These are phyloP conservation scores for Xanthoconium purpureum DNA, from an alignment of 768 basidiomycete species.

Conservation along the genomic window DNA sequence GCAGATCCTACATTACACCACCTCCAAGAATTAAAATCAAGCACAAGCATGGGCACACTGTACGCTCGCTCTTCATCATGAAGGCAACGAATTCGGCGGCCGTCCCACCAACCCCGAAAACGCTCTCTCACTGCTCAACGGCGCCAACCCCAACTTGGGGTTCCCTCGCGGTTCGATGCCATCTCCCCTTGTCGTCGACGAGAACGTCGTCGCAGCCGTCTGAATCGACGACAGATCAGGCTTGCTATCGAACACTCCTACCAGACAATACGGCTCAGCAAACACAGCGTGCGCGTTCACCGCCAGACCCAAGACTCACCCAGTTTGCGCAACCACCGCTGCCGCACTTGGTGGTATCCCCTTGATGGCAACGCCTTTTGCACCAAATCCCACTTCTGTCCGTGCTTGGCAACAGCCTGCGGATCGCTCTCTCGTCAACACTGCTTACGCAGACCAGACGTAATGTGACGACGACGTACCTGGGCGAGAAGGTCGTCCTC, in stretches of 20 bases:
- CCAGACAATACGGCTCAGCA: not conserved
- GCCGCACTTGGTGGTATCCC: constrained; percentile 43
- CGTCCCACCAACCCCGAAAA: constrained; percentile 26
- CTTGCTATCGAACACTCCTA: constrained; percentile 38
- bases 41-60: constrained; percentile 15
- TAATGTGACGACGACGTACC: constrained; percentile 17
- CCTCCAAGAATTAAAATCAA: constrained; percentile 7
- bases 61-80: constrained; percentile 5
- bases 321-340: constrained; percentile 41
- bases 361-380: constrained; percentile 40
- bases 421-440: not conserved
- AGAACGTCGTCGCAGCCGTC: constrained; percentile 20
- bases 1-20: not conserved
- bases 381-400: constrained; percentile 40
- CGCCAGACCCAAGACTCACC: constrained; percentile 20
- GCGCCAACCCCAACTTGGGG: constrained; percentile 37
- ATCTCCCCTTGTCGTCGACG: constrained; percentile 13
- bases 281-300: not conserved
- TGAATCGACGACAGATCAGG: constrained; percentile 35
- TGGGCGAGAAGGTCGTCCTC: constrained; percentile 41
- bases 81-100: constrained; percentile 14
- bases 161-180: constrained; percentile 31
- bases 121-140: constrained; percentile 35
- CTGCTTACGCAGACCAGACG: not conserved
- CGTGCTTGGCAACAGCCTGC: constrained; percentile 39